phyloP scores from a whole-genome alignment of 352 stramenopile species.

The Phytophthora hybrid region DNA sequence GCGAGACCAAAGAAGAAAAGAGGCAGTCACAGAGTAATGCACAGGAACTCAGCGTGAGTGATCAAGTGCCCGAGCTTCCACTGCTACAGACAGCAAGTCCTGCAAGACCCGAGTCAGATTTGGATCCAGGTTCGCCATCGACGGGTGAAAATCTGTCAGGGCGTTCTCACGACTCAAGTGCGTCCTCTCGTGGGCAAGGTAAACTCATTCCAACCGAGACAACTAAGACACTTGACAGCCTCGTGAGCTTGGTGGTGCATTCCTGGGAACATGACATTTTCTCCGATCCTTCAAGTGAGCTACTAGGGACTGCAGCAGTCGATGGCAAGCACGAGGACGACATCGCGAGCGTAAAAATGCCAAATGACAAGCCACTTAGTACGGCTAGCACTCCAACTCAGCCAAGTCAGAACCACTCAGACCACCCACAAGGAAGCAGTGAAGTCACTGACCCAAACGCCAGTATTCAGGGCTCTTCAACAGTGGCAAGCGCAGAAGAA shows the following conservation, averaged over 20 bases:
- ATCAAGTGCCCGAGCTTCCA: slow-evolving; percentile 9
- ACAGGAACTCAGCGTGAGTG: not conserved
- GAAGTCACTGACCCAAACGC: not conserved
- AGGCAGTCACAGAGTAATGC: not conserved
- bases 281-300: slow-evolving; percentile 8
- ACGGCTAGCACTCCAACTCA: not conserved
- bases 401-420: not conserved
- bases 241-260: slow-evolving; percentile 63
- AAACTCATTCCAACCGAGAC: slow-evolving; percentile 16
- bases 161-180: slow-evolving; percentile 9
- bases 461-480: not conserved
- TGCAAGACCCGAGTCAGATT: slow-evolving; percentile 6
- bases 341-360: not conserved
- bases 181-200: not conserved
- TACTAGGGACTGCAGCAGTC: not conserved
- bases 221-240: slow-evolving; percentile 41
- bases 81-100: slow-evolving; percentile 19
- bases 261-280: slow-evolving; percentile 53
- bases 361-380: not conserved
- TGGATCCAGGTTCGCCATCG: not conserved
- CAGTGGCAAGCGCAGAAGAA: not conserved
- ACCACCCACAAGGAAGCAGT: not conserved
- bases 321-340: slow-evolving; percentile 12
- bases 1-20: slow-evolving; percentile 16
- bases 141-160: not conserved